These are phyloP conservation scores for Cutaneotrichosporon sp. DNA, from an alignment of 1,284 basidiomycete species.

Conservation along the genomic window DNA sequence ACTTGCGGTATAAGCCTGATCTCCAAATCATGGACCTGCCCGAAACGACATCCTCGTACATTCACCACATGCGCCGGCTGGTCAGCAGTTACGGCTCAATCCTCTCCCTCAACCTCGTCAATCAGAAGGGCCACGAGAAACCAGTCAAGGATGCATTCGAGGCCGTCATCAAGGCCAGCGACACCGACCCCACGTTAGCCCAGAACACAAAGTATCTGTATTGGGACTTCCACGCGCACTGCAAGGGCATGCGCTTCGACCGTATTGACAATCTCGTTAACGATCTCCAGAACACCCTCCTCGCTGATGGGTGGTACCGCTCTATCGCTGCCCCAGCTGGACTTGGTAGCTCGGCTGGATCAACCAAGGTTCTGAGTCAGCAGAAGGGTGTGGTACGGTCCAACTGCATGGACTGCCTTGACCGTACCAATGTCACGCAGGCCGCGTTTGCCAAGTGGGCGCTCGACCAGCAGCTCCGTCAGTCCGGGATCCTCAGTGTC, in stretches of 20 bases:
- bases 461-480: conserved; percentile 71
- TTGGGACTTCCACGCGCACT: conserved; percentile 98
- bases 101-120: conserved; percentile 85
- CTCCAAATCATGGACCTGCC: conserved; percentile 90
- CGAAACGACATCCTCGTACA: conserved; percentile 71
- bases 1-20: conserved; percentile 93
- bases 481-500: conserved; percentile 63
- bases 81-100: conserved; percentile 72
- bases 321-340: conserved; percentile 18
- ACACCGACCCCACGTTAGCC: conserved; percentile 35
- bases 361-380: conserved; percentile 22
- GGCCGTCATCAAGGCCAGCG: conserved; percentile 54
- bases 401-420: conserved; percentile 83
- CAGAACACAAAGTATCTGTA: conserved; percentile 75
- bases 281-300: conserved; percentile 66
- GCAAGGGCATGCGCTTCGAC: conserved; percentile 93
- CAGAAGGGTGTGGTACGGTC: conserved; percentile 51
- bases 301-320: conserved; percentile 60
- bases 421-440: conserved; percentile 96
- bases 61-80: conserved; percentile 71
- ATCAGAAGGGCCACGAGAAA: conserved; percentile 90
- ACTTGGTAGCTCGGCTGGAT: conserved; percentile 14
- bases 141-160: conserved; percentile 97
- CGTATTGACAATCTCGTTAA: conserved; percentile 80
- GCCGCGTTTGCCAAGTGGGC: conserved; percentile 79